Evolutionary conservation across 2,329 filamentous ascomycete genomes (phyloP).

Genomic region (Aspergillus arachidicola): DNA sequence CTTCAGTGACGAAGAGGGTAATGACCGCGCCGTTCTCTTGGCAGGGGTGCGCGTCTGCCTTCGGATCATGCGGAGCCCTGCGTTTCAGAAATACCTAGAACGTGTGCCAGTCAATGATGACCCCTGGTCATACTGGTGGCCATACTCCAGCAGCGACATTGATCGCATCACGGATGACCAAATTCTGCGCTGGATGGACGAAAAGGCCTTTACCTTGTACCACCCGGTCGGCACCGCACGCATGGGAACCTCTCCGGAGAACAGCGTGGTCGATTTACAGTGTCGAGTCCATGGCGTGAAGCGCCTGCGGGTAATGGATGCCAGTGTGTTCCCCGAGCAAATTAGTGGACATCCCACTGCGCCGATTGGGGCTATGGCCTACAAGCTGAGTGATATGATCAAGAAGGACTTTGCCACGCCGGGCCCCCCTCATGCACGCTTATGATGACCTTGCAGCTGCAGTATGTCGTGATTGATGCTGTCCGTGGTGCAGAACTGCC

Average conservation of each 20-base stretch:
- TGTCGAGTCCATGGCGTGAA: slow-evolving; percentile 25
- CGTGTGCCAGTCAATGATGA: slow-evolving; percentile 20
- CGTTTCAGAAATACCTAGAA: slow-evolving; percentile 18
- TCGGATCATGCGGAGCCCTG: slow-evolving; percentile 16
- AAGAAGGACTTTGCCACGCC: not conserved
- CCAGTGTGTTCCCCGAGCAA: slow-evolving; percentile 26
- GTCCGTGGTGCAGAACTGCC: too few species aligned
- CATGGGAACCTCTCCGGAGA: slow-evolving; percentile 18
- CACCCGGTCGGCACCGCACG: slow-evolving; percentile 24
- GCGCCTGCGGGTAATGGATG: slow-evolving; percentile 23
- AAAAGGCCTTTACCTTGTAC: slow-evolving; percentile 24
- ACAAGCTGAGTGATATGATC: slow-evolving; percentile 22
- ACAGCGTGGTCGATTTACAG: slow-evolving; percentile 23
- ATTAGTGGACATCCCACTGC: slow-evolving; percentile 24
- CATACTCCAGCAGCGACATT: slow-evolving; percentile 22
- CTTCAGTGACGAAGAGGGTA: slow-evolving; percentile 14
- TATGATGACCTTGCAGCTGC: not conserved
- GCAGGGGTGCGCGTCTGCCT: slow-evolving; percentile 20
- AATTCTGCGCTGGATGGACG: slow-evolving; percentile 21
- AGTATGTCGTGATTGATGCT: too few species aligned
- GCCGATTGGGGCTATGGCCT: slow-evolving; percentile 23
- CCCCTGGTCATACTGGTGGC: slow-evolving; percentile 23
- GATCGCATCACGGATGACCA: slow-evolving; percentile 24
- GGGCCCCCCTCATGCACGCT: not conserved
- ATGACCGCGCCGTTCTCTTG: slow-evolving; percentile 21